phyloP scores from a whole-genome alignment of 2,329 filamentous ascomycete genomes.

The Xylaria arbuscula region DNA sequence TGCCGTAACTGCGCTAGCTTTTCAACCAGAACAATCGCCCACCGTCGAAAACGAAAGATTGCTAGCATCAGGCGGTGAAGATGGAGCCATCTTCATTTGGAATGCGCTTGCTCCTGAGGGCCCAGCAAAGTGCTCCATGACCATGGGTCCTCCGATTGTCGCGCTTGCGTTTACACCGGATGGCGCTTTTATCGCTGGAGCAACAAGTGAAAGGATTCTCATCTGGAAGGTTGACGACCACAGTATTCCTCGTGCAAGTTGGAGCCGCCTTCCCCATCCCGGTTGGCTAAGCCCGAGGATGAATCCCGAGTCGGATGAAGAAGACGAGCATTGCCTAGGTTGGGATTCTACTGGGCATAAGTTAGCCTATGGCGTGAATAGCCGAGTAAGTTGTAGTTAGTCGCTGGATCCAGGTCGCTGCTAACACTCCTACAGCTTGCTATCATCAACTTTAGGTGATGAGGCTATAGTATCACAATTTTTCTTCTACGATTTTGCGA shows the following conservation, averaged over 20 bases:
- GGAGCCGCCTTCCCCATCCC: conserved; percentile 65
- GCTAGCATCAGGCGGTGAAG: conserved; percentile 70
- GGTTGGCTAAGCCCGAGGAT: conserved; percentile 70
- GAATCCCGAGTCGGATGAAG: conserved; percentile 65
- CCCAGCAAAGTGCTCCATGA: conserved; percentile 69
- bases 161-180: conserved; percentile 72
- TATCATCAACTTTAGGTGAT: conserved; percentile 63
- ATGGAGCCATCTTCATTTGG: conserved; percentile 72
- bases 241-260: conserved; percentile 68
- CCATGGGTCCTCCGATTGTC: conserved; percentile 68
- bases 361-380: conserved; percentile 72
- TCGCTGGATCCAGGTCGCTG: neutral
- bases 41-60: conserved; percentile 62
- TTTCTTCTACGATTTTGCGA: conserved; percentile 9
- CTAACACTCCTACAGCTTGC: conserved; percentile 55
- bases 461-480: conserved; percentile 2
- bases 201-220: conserved; percentile 67
- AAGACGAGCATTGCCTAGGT: conserved; percentile 69
- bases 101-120: conserved; percentile 66
- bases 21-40: conserved; percentile 65
- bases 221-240: conserved; percentile 74
- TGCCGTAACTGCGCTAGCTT: conserved; percentile 67
- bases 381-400: conserved; percentile 61
- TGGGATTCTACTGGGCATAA: conserved; percentile 73
- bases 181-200: conserved; percentile 71